Percentiles rank a stretch among this genome's conserved stretches.
Evolutionary conservation across 139 green algal genomes (phyloP).

Genomic region (Spirogloea muscicola): DNA sequence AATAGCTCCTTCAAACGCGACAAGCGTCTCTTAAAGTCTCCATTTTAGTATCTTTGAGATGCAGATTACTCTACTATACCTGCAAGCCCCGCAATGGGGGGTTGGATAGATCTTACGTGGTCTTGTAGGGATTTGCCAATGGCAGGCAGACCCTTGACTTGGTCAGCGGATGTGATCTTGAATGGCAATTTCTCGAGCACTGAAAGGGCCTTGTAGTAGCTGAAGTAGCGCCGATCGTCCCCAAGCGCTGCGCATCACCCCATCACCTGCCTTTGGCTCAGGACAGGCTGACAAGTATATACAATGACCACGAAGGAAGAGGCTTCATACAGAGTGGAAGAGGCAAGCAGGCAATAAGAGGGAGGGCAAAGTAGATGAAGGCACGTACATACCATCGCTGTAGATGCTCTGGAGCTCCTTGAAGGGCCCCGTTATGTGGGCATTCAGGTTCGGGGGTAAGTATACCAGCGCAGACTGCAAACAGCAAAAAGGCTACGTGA

Average conservation of each 20-base stretch:
- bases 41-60: too few species aligned
- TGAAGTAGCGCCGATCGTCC: slow-evolving; percentile 34
- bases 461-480: slow-evolving; percentile 12
- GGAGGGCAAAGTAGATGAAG: background rate
- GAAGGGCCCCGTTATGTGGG: background rate
- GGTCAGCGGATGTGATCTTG: slow-evolving; percentile 17
- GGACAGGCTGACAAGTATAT: background rate
- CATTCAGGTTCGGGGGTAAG: slow-evolving; percentile 17
- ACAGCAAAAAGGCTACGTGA: too few species aligned
- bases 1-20: too few species aligned
- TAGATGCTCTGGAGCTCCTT: slow-evolving; percentile 39
- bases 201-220: slow-evolving; percentile 36
- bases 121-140: slow-evolving; percentile 20
- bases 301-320: background rate
- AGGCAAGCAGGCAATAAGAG: too few species aligned
- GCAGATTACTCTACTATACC: too few species aligned
- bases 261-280: too few species aligned
- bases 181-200: slow-evolving; percentile 44
- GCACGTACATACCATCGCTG: slow-evolving; percentile 23
- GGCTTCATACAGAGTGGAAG: background rate
- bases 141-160: slow-evolving; percentile 38
- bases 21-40: too few species aligned
- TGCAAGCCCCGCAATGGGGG: too few species aligned
- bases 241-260: slow-evolving; percentile 17
- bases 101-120: slow-evolving; percentile 20